A percentile compares a stretch with the other conserved stretches of the same genome.
Conservation (phyloP, 2,329 filamentous ascomycete species). For the Colletotrichum sp. region DNA sequence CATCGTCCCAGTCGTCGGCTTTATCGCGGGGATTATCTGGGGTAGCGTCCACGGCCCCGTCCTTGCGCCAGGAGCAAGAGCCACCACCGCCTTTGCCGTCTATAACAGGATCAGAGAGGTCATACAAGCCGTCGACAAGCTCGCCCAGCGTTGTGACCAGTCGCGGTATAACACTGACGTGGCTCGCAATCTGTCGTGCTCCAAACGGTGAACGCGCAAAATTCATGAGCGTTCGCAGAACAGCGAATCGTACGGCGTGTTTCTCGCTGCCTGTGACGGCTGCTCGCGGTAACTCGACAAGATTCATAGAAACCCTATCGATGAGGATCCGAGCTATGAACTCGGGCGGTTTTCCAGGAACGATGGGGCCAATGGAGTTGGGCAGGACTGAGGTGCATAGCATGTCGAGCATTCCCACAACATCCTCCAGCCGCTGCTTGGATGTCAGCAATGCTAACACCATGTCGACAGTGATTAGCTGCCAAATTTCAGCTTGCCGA, state of each 20-base stretch:
- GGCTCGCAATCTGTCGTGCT: conserved; percentile 67
- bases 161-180: conserved; percentile 74
- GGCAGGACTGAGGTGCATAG: conserved; percentile 69
- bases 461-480: conserved; percentile 67
- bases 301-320: conserved; percentile 65
- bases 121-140: conserved; percentile 78
- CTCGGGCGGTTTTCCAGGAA: conserved; percentile 44
- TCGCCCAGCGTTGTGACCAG: conserved; percentile 68
- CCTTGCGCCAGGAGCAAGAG: neutral
- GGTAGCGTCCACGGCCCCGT: conserved; percentile 13
- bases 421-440: conserved; percentile 68
- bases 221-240: conserved; percentile 59
- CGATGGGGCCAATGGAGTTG: conserved; percentile 70
- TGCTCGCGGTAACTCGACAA: conserved; percentile 61
- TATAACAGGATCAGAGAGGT: conserved; percentile 32
- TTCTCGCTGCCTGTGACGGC: conserved; percentile 42
- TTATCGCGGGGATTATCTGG: neutral
- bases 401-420: conserved; percentile 67
- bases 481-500: conserved; percentile 65
- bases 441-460: conserved; percentile 70
- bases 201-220: conserved; percentile 70
- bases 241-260: conserved; percentile 48
- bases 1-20: conserved; percentile 9
- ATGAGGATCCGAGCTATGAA: conserved; percentile 55
- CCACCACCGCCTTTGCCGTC: neutral